A percentile compares a stretch with the other conserved stretches of the same genome.
These are phyloP conservation scores for Pleurotus pulmonarius DNA, from an alignment of 768 basidiomycete genomes.

Conservation along the genomic window DNA sequence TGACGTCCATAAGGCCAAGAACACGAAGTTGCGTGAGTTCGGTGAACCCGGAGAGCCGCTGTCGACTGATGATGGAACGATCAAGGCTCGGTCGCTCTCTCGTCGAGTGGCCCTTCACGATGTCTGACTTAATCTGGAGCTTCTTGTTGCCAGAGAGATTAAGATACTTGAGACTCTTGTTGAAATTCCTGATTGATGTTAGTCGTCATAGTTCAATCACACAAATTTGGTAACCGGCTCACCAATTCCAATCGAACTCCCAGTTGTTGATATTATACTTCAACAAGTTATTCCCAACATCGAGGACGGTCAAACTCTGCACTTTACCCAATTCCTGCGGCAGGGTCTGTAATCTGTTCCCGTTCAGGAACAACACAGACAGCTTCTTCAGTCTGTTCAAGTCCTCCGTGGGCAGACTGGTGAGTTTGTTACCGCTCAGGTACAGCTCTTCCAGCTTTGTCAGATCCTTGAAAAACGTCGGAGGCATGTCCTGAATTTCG, in stretches of 20 bases:
- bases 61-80: slow-evolving; percentile 18
- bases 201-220: not conserved
- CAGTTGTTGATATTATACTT: slow-evolving; percentile 98
- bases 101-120: slow-evolving; percentile 17
- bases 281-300: slow-evolving; percentile 90
- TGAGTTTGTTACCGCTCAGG: slow-evolving; percentile 92
- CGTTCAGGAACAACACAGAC: slow-evolving; percentile 82
- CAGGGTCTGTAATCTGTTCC: slow-evolving; percentile 88
- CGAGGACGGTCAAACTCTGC: slow-evolving; percentile 72
- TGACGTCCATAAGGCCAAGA: slow-evolving; percentile 97
- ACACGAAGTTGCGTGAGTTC: slow-evolving; percentile 82
- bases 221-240: slow-evolving; percentile 19
- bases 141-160: slow-evolving; percentile 97
- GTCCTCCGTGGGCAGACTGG: slow-evolving; percentile 87
- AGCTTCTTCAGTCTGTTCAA: slow-evolving; percentile 67
- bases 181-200: slow-evolving; percentile 78
- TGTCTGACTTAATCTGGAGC: slow-evolving; percentile 87
- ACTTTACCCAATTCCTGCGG: slow-evolving; percentile 89
- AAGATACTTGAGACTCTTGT: slow-evolving; percentile 87
- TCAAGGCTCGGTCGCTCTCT: slow-evolving; percentile 26
- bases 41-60: slow-evolving; percentile 77
- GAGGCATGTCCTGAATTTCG: slow-evolving; percentile 84
- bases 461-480: slow-evolving; percentile 70
- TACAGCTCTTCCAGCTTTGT: slow-evolving; percentile 80
- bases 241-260: slow-evolving; percentile 99